Evolutionary conservation across 2,329 filamentous ascomycete species (phyloP).

Genomic region (Fusarium chlamydosporum): DNA sequence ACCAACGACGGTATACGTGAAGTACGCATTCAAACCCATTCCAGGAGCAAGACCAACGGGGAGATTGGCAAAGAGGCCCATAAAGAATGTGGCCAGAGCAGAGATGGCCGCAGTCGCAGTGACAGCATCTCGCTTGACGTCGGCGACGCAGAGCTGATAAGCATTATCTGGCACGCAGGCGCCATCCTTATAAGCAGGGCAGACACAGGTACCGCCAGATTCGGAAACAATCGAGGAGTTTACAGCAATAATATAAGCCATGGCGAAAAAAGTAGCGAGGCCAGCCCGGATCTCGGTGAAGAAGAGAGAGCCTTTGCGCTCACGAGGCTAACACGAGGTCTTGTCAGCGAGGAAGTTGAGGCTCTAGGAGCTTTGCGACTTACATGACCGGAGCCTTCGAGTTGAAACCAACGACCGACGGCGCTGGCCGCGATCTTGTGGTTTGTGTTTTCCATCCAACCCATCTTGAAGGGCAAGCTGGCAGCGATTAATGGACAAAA

Average conservation of each 20-base stretch:
- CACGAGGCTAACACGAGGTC: constrained; percentile 66
- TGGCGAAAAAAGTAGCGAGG: constrained; percentile 82
- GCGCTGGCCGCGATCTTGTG: constrained; percentile 72
- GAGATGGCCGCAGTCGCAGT: constrained; percentile 89
- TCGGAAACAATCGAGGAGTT: constrained; percentile 70
- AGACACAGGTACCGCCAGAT: constrained; percentile 82
- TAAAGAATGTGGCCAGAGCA: constrained; percentile 82
- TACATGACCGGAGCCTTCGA: constrained; percentile 87
- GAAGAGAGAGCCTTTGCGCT: constrained; percentile 82
- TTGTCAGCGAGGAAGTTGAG: constrained; percentile 1
- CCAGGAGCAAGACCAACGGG: constrained; percentile 60
- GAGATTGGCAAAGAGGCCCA: constrained; percentile 86
- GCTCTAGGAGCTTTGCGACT: constrained; percentile 55
- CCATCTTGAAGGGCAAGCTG: constrained; percentile 55
- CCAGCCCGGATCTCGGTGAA: constrained; percentile 88
- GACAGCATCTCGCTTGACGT: constrained; percentile 81
- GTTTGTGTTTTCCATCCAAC: constrained; percentile 67
- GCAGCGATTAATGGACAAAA: constrained; percentile 10
- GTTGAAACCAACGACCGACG: constrained; percentile 80
- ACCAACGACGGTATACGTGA: constrained; percentile 80
- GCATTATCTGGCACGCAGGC: constrained; percentile 67
- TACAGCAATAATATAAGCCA: constrained; percentile 69
- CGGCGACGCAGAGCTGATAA: constrained; percentile 74
- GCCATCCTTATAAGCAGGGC: constrained; percentile 65
- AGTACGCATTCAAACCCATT: constrained; percentile 84